A percentile compares a stretch with the other conserved stretches of the same genome.
These are phyloP conservation scores for Triadica sebifera DNA, from an alignment of 345 rosid species.

Conservation along the genomic window DNA sequence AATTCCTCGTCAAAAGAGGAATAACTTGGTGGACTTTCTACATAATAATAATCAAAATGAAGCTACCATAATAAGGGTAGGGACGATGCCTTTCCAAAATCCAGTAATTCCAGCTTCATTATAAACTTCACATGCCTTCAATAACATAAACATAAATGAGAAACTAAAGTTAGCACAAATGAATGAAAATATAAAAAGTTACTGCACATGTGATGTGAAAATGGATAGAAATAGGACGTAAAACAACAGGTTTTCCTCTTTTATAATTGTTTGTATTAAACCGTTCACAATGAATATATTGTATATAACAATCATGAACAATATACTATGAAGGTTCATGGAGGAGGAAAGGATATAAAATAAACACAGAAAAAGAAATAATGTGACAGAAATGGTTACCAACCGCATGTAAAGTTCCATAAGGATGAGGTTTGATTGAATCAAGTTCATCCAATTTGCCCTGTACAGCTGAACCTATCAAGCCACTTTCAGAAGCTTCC, in stretches of 20 bases:
- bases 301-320: neutral
- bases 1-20: constrained; percentile 8
- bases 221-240: neutral
- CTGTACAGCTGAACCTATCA: constrained; percentile 33
- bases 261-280: neutral
- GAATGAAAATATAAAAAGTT: neutral
- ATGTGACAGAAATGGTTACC: constrained; percentile 19
- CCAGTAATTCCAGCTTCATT: constrained; percentile 60
- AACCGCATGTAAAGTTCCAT: constrained; percentile 61
- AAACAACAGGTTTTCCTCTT: neutral
- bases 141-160: neutral
- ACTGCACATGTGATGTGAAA: neutral
- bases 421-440: constrained; percentile 48
- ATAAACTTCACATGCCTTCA: constrained; percentile 53
- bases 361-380: neutral
- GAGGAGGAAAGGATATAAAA: neutral
- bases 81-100: constrained; percentile 75
- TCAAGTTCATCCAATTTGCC: constrained; percentile 54
- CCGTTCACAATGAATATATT: neutral
- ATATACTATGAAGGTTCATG: neutral
- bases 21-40: constrained; percentile 9
- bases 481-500: constrained; percentile 43
- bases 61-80: constrained; percentile 69
- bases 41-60: neutral
- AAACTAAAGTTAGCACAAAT: neutral